These are phyloP conservation scores for Osmanthus fragrans DNA, from an alignment of 257 asterid species.

Conservation along the genomic window DNA sequence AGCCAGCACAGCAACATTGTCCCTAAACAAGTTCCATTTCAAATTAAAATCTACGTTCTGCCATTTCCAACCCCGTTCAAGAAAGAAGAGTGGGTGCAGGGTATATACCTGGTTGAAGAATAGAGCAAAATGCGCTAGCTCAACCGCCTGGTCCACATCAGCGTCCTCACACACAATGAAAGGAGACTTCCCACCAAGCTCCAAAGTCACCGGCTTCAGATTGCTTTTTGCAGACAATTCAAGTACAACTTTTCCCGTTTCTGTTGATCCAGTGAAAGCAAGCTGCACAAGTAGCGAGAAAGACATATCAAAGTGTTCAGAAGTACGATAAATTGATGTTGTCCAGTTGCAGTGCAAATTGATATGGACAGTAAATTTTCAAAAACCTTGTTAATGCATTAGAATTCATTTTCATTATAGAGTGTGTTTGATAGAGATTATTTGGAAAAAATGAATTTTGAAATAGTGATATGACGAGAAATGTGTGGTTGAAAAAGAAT, in stretches of 20 bases:
- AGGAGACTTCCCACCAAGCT: constrained; percentile 99
- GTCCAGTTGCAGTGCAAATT: background rate
- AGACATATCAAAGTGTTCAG: constrained; percentile 1
- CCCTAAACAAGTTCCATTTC: constrained; percentile 51
- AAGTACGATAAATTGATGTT: background rate
- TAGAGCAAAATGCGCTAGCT: constrained; percentile 86
- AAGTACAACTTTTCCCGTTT: constrained; percentile 72
- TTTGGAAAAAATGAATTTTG: too few relatives aligned
- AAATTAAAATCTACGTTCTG: background rate
- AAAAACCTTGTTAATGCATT: background rate
- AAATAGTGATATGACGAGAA: too few relatives aligned
- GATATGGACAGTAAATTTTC: background rate
- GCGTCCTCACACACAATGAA: constrained; percentile 97
- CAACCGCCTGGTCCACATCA: constrained; percentile 87
- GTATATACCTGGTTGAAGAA: constrained; percentile 86
- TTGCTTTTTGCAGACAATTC: constrained; percentile 84
- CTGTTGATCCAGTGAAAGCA: constrained; percentile 99
- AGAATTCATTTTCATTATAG: background rate
- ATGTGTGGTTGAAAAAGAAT: too few relatives aligned
- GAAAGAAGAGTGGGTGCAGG: constrained; percentile 12
- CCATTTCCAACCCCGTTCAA: background rate
- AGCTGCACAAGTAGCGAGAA: constrained; percentile 44
- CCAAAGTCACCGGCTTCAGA: constrained; percentile 89
- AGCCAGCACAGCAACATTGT: constrained; percentile 98
- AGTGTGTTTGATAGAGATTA: too few relatives aligned